Conservation (phyloP, 495 filamentous ascomycete genomes). For the Usnea hakonensis region DNA sequence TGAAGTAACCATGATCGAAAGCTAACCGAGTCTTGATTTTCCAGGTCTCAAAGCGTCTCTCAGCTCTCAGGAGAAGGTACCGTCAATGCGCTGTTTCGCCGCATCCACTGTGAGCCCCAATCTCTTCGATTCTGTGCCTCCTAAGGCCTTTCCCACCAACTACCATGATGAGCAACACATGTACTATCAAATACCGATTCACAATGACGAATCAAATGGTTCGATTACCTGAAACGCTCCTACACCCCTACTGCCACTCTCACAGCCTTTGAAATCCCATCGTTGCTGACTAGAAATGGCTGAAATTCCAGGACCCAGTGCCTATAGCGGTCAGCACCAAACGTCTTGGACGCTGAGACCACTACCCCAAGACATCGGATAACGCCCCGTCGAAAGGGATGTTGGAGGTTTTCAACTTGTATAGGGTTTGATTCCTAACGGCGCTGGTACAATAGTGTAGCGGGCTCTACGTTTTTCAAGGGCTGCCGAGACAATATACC, state of each 20-base stretch:
- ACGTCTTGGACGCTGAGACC: no score
- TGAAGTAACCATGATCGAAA: background rate
- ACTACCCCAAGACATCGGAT: no score
- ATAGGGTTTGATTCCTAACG: no score
- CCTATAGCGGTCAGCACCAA: no score
- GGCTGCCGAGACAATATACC: no score
- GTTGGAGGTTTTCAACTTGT: no score
- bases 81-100: background rate
- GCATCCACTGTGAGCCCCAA: background rate
- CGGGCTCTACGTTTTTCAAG: no score
- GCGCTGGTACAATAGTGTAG: no score
- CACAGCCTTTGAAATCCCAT: background rate
- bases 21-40: background rate
- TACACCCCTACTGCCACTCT: background rate
- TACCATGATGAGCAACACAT: conserved; percentile 48
- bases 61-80: background rate
- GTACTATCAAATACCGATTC: conserved; percentile 63
- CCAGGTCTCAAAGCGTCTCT: background rate
- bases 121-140: background rate
- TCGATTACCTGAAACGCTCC: conserved; percentile 41
- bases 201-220: conserved; percentile 45
- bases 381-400: no score
- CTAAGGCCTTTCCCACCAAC: background rate
- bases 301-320: background rate
- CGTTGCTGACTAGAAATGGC: background rate